Base-by-base conservation (phyloP, 1,139 yeast genomes). In the Taphrina confusa region DNA sequence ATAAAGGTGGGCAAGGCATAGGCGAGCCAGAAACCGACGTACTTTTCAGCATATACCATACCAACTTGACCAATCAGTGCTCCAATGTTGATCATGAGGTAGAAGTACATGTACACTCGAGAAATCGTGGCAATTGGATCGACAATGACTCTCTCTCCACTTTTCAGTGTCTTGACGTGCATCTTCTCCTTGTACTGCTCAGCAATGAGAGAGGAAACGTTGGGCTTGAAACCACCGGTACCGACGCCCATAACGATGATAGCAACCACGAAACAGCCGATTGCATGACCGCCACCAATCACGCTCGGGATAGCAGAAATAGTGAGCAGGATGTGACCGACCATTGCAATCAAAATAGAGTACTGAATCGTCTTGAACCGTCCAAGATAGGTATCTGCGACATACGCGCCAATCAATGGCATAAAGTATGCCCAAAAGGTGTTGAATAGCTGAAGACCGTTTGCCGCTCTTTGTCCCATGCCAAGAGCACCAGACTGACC, bases 401-500 rank as follows among this genome's bases (percentile, higher is more conserved):
- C 67, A 73, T 83, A 82, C 62, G 91, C 95, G 69, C 91, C 92
- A 62, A 83, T 75, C 62, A 87, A 78, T 40, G 95, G 95, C 54
- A 91, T 84, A 56, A 86, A 77, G 71, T 87, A 87, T 70, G 91
- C 85, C 86, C 91, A 84, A 70, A 87, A 87, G 70, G 85, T 88
- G 78, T 86, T 83, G 69, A 86, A 82, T 70, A 85, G 82, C n/a
- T 87, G 82, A 65, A 87, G 78, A 27, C 88, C 92, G 56, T 88
- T 83, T 36, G 95, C 89, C 67, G 84, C 82, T 64, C 77, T 78
- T 55, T 81, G 78, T 54, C 85, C 83, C 67, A 85, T 76, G 44
- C 79, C 79, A 65, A 87, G 78, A n/a, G 83, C 82, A 70, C 95
- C 94, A 11, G 60, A 36, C 12, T 56, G 60, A 12, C 60, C 60